Conservation (phyloP, 345 rosid species). For the Melaleuca alternifolia region DNA sequence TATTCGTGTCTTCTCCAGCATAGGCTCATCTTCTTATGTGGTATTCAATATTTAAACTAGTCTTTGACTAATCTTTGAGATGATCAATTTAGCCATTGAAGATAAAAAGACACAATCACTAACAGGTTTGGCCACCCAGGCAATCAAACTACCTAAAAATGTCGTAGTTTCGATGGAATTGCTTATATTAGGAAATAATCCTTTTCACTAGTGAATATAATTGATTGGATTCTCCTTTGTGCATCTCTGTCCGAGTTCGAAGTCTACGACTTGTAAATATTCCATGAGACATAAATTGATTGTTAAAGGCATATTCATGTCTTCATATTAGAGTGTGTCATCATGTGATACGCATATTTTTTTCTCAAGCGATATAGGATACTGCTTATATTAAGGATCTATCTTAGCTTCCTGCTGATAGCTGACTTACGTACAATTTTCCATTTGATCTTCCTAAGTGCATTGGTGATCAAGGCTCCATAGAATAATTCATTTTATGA, state of each 20-base stretch:
- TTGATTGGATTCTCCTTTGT: not conserved
- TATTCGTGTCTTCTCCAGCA: not conserved
- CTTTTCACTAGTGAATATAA: not conserved
- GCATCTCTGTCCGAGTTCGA: not conserved
- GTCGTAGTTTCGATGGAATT: not conserved
- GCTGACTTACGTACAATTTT: not conserved
- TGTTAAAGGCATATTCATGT: not conserved
- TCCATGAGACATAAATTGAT: not conserved
- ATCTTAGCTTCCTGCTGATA: not conserved
- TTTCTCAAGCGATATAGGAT: not conserved
- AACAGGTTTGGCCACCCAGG: not conserved
- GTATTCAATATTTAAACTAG: not conserved
- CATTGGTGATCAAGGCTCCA: not conserved
- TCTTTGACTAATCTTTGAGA: not conserved
- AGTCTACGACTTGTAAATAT: not conserved
- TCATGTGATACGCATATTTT: not conserved
- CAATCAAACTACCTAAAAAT: no score
- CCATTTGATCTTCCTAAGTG: not conserved
- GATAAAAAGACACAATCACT: not conserved
- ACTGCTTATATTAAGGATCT: no score
- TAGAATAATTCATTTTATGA: not conserved
- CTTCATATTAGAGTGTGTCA: not conserved
- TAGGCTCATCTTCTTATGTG: not conserved
- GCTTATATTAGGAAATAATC: no score
- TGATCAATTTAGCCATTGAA: not conserved